These are phyloP conservation scores for Paxillus involutus DNA, from an alignment of 768 basidiomycete species.

Conservation along the genomic window DNA sequence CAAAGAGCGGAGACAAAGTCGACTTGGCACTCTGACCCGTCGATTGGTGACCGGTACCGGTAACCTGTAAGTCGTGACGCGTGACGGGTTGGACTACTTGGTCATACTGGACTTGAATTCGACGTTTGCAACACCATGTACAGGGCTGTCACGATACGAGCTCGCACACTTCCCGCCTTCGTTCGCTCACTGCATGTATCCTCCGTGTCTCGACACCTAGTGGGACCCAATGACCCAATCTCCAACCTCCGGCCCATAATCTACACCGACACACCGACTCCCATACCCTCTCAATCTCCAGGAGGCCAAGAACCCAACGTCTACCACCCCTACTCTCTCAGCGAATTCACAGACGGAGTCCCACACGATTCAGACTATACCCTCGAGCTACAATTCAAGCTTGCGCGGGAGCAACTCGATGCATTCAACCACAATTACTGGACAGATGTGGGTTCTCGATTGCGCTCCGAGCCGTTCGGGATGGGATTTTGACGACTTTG, in stretches of 20 bases:
- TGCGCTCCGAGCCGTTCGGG: neutral
- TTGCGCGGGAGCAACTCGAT: conserved; percentile 72
- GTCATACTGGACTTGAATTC: no score
- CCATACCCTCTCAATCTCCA: conserved; percentile 22
- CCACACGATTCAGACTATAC: conserved; percentile 38
- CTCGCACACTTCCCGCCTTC: neutral
- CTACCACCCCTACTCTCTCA: conserved; percentile 74
- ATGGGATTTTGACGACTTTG: neutral
- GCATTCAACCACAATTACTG: conserved; percentile 78
- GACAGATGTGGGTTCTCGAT: conserved; percentile 60
- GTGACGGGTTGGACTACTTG: no score
- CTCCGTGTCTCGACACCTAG: conserved; percentile 34
- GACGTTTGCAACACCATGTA: neutral
- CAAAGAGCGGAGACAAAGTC: no score
- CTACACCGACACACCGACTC: conserved; percentile 58
- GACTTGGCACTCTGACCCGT: no score
- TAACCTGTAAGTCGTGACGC: no score
- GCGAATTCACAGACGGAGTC: conserved; percentile 52
- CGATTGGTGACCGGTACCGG: no score
- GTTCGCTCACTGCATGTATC: conserved; percentile 22
- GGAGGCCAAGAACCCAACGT: conserved; percentile 31
- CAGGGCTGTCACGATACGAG: neutral
- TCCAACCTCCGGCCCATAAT: conserved; percentile 80
- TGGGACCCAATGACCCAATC: conserved; percentile 76
- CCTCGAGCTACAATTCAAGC: conserved; percentile 65